Base-by-base conservation (phyloP, 164 flowering plant species). In the Chimonanthus praecox region DNA sequence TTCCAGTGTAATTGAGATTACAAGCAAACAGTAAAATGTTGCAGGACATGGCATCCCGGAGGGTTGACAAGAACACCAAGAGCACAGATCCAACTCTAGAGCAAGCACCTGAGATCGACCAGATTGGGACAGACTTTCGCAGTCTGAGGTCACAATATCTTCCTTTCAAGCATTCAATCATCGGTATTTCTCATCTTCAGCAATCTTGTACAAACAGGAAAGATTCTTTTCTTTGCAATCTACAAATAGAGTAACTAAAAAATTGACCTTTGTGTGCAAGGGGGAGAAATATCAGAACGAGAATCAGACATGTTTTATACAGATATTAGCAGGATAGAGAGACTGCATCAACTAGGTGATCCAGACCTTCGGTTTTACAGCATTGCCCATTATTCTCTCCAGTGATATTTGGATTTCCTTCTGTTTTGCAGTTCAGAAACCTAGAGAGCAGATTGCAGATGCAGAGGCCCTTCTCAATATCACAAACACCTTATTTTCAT, bases 371-470 rank as follows among this genome's bases (percentile, higher is more conserved):
- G 58, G 16, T 51, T 51, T 51, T 9, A 54, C 11, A 9, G 7
- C 10, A 63, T 63, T 43, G 33, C 48, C 21, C 46, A 63, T 58
- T 6, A 48, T 76, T 16, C 44, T 7, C 61, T 6, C 20, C 20
- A 47, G 16, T 67, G 4, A 15, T 47, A 9, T 47, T 13, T 7
- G 16, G 3, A 13, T 10, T 48, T 65, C 49, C 18, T 13, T 67
- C 8, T 62, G 1, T 44, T 75, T 45, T 49, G n/a, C 82, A 80
- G 82, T 82, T 43, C 72, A 64, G 10, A 83, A 78, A 64, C 83
- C 85, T 49, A 66, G 83, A 15, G 83, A 83, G 50, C 85, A 83
- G 51, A 78, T 80, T 6, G 75, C 83, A 13, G 85, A 83, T 71
- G 85, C 85, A 47, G 83, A 83, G 74, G 77, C 83, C 48, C 74